Conservation (phyloP, 768 basidiomycete genomes). For the Rhizopogon vinicolor region DNA sequence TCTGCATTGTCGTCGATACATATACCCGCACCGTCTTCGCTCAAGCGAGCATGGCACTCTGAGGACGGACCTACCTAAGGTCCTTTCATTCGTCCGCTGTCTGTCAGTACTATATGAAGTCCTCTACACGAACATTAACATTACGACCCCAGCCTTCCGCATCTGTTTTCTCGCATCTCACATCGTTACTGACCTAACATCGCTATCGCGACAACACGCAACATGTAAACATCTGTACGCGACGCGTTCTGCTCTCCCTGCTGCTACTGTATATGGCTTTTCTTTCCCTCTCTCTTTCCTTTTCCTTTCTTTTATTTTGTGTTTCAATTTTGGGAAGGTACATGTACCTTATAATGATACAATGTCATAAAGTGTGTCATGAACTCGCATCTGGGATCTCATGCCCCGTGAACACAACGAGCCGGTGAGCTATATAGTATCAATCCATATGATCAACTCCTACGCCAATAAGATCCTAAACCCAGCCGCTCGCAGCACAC, state of each 20-base stretch:
- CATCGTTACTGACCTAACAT: neutral
- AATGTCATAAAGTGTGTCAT: neutral
- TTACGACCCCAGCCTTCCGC: neutral
- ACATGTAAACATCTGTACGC: neutral
- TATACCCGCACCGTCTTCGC: constrained; percentile 11
- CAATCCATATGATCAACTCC: neutral
- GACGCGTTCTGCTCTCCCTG: neutral
- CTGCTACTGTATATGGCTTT: neutral
- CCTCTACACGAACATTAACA: neutral
- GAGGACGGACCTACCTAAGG: constrained; percentile 9
- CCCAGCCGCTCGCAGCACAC: neutral
- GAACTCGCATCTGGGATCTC: neutral
- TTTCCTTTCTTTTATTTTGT: neutral
- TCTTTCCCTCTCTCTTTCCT: neutral
- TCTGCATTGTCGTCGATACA: constrained; percentile 20
- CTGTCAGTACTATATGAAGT: neutral
- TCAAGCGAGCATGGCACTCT: constrained; percentile 23
- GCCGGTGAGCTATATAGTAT: neutral
- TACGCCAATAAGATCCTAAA: neutral
- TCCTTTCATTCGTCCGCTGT: neutral
- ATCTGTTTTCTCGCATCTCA: neutral
- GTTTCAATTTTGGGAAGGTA: neutral
- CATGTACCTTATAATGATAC: neutral
- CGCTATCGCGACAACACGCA: neutral
- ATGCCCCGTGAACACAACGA: neutral